These are phyloP conservation scores for Alternaria burnsii DNA, from an alignment of 2,329 filamentous ascomycete genomes.

Conservation along the genomic window DNA sequence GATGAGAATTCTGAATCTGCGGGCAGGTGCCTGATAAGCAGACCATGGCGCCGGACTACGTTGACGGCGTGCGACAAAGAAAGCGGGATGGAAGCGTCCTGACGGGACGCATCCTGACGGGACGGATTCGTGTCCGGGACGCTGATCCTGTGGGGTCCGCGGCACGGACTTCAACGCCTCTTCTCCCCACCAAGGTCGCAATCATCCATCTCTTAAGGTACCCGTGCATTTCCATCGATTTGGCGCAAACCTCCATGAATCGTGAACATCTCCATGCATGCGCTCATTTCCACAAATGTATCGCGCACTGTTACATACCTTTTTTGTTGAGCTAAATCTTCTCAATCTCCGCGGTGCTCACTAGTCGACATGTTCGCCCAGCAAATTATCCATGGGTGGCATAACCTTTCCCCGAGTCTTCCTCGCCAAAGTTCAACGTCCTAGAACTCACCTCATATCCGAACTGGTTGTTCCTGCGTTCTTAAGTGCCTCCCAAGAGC, in stretches of 20 bases:
- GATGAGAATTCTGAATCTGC: background rate
- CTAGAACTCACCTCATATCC: background rate
- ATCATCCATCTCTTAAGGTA: background rate
- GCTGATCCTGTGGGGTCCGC: background rate
- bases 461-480: background rate
- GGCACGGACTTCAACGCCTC: conserved; percentile 1
- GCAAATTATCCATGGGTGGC: background rate
- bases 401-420: background rate
- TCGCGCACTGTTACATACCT: background rate
- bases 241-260: background rate
- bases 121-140: background rate
- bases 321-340: background rate
- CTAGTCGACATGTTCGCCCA: background rate
- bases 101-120: background rate
- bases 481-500: background rate
- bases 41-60: background rate
- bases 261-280: background rate
- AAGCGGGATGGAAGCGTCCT: background rate
- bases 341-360: background rate
- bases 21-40: background rate
- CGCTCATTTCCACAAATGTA: background rate
- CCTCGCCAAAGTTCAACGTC: background rate
- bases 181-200: background rate
- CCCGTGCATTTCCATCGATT: background rate
- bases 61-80: background rate